A percentile compares a stretch with the other conserved stretches of the same genome.
Evolutionary conservation across 148 eudicot genomes (phyloP).

Genomic region (Simmondsia chinensis): DNA sequence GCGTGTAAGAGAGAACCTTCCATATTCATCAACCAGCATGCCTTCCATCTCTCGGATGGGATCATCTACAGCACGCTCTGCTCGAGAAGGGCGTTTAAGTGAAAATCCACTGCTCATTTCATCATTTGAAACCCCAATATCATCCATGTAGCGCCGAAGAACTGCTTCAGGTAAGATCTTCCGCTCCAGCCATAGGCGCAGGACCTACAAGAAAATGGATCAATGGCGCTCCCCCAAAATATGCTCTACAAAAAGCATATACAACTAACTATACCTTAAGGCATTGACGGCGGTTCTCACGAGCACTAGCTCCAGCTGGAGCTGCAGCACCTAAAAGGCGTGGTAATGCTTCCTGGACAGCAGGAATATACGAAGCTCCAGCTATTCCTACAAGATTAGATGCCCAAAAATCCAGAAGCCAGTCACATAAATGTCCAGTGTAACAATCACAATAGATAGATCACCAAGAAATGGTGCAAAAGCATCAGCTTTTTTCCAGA

Average conservation of each 20-base stretch:
- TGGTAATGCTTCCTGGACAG: slow-evolving; percentile 74
- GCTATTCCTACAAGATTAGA: slow-evolving; percentile 51
- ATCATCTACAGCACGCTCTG: slow-evolving; percentile 86
- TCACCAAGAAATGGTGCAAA: too few species aligned
- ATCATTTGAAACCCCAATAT: slow-evolving; percentile 48
- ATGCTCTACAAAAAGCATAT: slow-evolving; percentile 2
- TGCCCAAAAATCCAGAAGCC: neutral
- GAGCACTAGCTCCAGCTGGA: slow-evolving; percentile 67
- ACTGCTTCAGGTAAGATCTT: slow-evolving; percentile 82
- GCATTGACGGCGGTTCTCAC: slow-evolving; percentile 91
- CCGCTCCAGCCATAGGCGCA: slow-evolving; percentile 92
- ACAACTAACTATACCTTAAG: slow-evolving; percentile 43
- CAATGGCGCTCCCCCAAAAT: neutral
- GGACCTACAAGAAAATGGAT: slow-evolving; percentile 31
- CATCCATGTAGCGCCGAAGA: slow-evolving; percentile 68
- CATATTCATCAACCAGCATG: slow-evolving; percentile 96
- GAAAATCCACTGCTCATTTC: slow-evolving; percentile 37
- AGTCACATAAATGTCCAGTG: slow-evolving; percentile 1
- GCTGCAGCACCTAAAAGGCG: slow-evolving; percentile 90
- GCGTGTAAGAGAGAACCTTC: too few species aligned
- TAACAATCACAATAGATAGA: too few species aligned
- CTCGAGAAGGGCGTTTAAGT: slow-evolving; percentile 75
- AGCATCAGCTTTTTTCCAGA: too few species aligned
- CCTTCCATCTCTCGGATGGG: slow-evolving; percentile 97
- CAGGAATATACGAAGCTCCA: slow-evolving; percentile 80